Conservation (phyloP, 805 yeast genomes). For the Lipomyces kockii region DNA sequence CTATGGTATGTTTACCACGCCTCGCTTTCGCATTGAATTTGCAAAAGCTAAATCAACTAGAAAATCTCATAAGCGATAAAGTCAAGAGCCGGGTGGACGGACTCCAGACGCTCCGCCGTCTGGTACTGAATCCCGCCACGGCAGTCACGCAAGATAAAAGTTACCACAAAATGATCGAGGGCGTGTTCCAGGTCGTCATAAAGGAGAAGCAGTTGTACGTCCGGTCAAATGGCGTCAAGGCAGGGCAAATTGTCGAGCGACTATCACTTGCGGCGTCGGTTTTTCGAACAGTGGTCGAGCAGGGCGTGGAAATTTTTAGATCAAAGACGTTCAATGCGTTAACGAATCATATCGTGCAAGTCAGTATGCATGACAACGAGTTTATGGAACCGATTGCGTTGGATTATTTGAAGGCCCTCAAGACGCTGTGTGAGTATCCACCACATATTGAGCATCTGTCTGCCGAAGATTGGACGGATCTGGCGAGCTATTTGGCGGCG, state of each 20-base stretch:
- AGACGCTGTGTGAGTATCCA: conserved; percentile 27
- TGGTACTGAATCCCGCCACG: conserved; percentile 6
- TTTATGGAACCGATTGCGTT: conserved; percentile 30
- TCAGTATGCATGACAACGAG: conserved; percentile 8
- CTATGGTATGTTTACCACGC: neutral
- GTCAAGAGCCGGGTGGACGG: conserved; percentile 34
- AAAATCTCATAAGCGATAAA: conserved; percentile 28
- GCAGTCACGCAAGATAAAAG: conserved; percentile 30
- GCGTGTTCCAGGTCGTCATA: conserved; percentile 24
- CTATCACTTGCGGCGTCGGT: conserved; percentile 18
- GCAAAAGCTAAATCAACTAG: conserved; percentile 3
- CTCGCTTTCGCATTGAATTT: neutral
- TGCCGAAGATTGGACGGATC: conserved; percentile 18
- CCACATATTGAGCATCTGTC: conserved; percentile 38
- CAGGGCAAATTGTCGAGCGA: conserved; percentile 15
- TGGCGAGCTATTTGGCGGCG: conserved; percentile 16
- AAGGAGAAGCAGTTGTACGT: conserved; percentile 20
- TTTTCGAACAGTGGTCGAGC: conserved; percentile 21
- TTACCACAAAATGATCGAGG: conserved; percentile 31
- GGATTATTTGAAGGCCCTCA: conserved; percentile 32
- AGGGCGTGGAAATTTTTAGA: conserved; percentile 21
- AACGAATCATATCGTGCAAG: conserved; percentile 23
- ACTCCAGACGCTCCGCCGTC: conserved; percentile 12
- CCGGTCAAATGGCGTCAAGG: conserved; percentile 11
- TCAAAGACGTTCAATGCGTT: conserved; percentile 26